Conservation (phyloP, 1,139 yeast species). For the Candida labiduridarum region DNA sequence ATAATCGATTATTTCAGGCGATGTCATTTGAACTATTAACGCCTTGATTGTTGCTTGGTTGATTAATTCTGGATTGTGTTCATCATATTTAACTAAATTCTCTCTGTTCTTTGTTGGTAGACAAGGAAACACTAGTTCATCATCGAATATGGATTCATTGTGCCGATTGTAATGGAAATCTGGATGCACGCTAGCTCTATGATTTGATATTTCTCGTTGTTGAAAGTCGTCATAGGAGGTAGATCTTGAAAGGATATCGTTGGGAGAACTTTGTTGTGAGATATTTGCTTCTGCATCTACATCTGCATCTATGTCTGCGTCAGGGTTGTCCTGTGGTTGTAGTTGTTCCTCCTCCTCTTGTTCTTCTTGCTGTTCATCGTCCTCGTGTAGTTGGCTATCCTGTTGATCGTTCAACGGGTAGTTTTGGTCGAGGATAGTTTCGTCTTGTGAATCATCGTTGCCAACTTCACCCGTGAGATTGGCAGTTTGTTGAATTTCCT, state of each 20-base stretch:
- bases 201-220: slow-evolving; percentile 12
- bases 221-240: slow-evolving; percentile 11
- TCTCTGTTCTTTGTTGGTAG: slow-evolving; percentile 21
- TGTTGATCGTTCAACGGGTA: background rate
- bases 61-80: slow-evolving; percentile 32
- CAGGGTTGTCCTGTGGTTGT: background rate
- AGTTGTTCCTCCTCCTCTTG: background rate
- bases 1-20: slow-evolving; percentile 80
- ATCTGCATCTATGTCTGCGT: background rate
- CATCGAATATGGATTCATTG: slow-evolving; percentile 46
- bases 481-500: background rate
- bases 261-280: slow-evolving; percentile 2
- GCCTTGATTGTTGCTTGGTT: slow-evolving; percentile 52
- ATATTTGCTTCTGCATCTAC: background rate
- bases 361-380: background rate
- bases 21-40: slow-evolving; percentile 71
- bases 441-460: background rate
- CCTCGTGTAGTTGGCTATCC: background rate
- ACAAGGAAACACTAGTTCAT: slow-evolving; percentile 37
- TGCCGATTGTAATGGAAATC: slow-evolving; percentile 39
- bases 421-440: background rate
- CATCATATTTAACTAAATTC: slow-evolving; percentile 40
- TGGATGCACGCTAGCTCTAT: slow-evolving; percentile 14
- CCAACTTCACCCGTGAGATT: slow-evolving; percentile 3
- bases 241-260: slow-evolving; percentile 12